Conservation (phyloP, 768 basidiomycete genomes). For the Suillus weaverae region DNA sequence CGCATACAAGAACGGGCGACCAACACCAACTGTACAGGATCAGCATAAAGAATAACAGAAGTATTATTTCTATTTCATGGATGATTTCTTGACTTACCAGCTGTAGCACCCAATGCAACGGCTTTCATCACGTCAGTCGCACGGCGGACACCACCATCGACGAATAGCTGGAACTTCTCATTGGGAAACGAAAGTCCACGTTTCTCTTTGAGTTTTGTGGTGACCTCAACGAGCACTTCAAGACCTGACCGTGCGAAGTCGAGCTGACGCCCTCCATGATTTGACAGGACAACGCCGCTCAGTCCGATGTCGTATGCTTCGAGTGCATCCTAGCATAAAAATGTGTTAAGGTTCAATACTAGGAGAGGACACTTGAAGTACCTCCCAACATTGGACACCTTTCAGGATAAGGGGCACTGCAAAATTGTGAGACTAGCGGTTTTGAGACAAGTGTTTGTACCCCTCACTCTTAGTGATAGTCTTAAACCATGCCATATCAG, state of each 20-base stretch:
- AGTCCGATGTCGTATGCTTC: constrained; percentile 36
- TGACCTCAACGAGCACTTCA: constrained; percentile 28
- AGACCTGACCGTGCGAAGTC: constrained; percentile 44
- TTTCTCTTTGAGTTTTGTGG: constrained; percentile 8
- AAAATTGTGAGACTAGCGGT: neutral
- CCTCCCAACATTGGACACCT: constrained; percentile 47
- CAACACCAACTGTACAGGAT: constrained; percentile 58
- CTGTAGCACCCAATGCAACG: constrained; percentile 53
- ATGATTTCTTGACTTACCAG: constrained; percentile 1
- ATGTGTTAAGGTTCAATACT: neutral
- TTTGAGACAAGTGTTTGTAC: neutral
- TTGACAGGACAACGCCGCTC: constrained; percentile 54
- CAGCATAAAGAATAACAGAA: neutral
- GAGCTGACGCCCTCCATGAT: constrained; percentile 60
- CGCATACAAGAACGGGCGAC: constrained; percentile 80
- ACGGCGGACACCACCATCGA: constrained; percentile 50
- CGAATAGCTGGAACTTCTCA: constrained; percentile 37
- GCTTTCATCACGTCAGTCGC: constrained; percentile 52
- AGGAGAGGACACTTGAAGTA: neutral
- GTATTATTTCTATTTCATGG: neutral
- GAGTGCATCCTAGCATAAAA: constrained; percentile 34
- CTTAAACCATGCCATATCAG: constrained; percentile 69
- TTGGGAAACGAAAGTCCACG: constrained; percentile 18
- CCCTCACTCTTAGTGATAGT: constrained; percentile 54
- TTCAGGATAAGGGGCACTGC: constrained; percentile 63